Conservation (phyloP, 257 asterid species). For the Echites panduratus region DNA sequence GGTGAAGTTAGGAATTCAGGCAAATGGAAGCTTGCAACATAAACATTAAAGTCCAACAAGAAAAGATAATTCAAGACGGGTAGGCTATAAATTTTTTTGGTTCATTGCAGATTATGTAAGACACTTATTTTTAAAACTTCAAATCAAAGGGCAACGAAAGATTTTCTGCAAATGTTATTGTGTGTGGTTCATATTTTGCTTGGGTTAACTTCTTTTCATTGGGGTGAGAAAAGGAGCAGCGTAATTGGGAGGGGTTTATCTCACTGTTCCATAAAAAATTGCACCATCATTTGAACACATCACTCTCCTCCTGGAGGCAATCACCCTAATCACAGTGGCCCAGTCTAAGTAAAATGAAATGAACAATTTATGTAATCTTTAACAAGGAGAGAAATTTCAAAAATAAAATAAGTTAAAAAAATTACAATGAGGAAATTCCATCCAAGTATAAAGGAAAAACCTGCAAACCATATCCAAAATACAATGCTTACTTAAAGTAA, state of each 20-base stretch:
- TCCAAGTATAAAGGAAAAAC: neutral
- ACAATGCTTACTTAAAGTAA: neutral
- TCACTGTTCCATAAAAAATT: neutral
- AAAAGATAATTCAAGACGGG: neutral
- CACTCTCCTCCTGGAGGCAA: neutral
- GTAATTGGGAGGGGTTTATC: neutral
- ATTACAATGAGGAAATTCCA: neutral
- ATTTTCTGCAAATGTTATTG: neutral
- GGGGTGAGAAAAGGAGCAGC: neutral
- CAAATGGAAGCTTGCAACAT: neutral
- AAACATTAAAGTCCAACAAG: neutral
- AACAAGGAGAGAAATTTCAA: neutral
- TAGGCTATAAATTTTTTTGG: neutral
- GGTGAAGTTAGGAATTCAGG: neutral
- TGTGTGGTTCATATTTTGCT: neutral
- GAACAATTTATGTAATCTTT: neutral
- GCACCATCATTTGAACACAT: neutral
- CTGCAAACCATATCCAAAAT: neutral
- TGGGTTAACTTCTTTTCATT: neutral
- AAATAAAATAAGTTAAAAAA: neutral
- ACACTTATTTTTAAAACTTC: neutral
- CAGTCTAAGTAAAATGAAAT: neutral
- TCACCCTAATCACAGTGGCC: neutral
- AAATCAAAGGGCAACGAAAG: neutral
- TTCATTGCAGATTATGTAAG: neutral